Evolutionary conservation across 2,329 filamentous ascomycete species (phyloP).

Genomic region (Epicoccum sorghinum): DNA sequence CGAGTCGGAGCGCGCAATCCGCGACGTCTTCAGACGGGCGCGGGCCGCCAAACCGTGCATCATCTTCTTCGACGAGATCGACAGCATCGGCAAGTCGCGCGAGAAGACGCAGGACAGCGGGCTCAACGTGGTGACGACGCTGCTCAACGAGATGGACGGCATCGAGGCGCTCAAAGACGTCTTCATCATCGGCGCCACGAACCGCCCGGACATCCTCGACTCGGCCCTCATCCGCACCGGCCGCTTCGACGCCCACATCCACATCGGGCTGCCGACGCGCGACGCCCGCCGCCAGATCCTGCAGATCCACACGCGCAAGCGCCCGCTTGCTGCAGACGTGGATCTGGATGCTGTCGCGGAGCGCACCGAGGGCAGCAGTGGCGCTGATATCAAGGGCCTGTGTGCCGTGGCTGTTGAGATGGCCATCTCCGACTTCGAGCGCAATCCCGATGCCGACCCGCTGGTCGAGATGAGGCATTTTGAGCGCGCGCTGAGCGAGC

Average conservation of each 20-base stretch:
- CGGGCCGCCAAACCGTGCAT: constrained; percentile 86
- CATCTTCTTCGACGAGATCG: constrained; percentile 97
- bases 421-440: constrained; percentile 41
- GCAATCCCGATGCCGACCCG: constrained; percentile 25
- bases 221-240: constrained; percentile 84
- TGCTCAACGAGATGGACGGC: constrained; percentile 95
- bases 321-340: constrained; percentile 67
- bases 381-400: constrained; percentile 77
- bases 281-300: constrained; percentile 79
- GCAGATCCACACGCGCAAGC: constrained; percentile 66
- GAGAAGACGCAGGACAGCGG: constrained; percentile 58
- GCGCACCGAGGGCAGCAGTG: constrained; percentile 77
- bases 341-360: constrained; percentile 68
- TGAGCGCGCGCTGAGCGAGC: constrained; percentile 52
- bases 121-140: constrained; percentile 84
- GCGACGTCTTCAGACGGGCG: constrained; percentile 85
- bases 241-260: constrained; percentile 82
- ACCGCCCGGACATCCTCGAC: constrained; percentile 85
- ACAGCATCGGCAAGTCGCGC: constrained; percentile 74
- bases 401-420: constrained; percentile 50
- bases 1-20: constrained; percentile 85
- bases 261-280: constrained; percentile 80
- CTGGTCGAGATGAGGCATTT: constrained; percentile 55
- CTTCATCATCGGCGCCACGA: constrained; percentile 87
- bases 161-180: constrained; percentile 85